phyloP scores from a whole-genome alignment of 2,329 filamentous ascomycete genomes.

The Microsporum audouinii region DNA sequence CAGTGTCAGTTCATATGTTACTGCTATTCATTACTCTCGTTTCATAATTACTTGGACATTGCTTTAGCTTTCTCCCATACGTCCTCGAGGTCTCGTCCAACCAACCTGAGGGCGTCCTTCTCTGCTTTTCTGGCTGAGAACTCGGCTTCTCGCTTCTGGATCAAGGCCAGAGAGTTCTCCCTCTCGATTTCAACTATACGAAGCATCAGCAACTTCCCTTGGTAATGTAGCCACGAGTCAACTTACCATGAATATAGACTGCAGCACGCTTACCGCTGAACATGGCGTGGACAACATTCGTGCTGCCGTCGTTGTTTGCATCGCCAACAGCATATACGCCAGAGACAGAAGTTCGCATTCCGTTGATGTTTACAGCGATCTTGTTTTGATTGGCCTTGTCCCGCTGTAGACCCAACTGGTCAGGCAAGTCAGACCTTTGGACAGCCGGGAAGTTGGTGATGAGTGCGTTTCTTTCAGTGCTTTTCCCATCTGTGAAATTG shows the following conservation, averaged over 20 bases:
- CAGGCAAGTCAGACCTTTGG: constrained; percentile 40
- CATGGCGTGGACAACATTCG: constrained; percentile 52
- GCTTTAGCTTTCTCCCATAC: background rate
- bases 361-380: constrained; percentile 36
- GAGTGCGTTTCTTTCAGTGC: constrained; percentile 42
- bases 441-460: constrained; percentile 39
- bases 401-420: constrained; percentile 39
- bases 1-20: background rate
- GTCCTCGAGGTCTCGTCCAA: constrained; percentile 1
- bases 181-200: constrained; percentile 1
- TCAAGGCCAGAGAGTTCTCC: background rate
- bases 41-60: background rate
- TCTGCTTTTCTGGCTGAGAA: background rate
- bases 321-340: constrained; percentile 51
- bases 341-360: constrained; percentile 41
- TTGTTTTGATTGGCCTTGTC: constrained; percentile 26
- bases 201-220: background rate
- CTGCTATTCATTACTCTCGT: background rate
- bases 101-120: background rate
- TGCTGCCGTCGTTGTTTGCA: constrained; percentile 48
- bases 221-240: background rate
- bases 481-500: constrained; percentile 38
- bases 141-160: background rate
- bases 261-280: constrained; percentile 48
- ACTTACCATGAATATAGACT: constrained; percentile 47